phyloP scores from a whole-genome alignment of 305 asterid species.

The Solanum aculeatissimum region DNA sequence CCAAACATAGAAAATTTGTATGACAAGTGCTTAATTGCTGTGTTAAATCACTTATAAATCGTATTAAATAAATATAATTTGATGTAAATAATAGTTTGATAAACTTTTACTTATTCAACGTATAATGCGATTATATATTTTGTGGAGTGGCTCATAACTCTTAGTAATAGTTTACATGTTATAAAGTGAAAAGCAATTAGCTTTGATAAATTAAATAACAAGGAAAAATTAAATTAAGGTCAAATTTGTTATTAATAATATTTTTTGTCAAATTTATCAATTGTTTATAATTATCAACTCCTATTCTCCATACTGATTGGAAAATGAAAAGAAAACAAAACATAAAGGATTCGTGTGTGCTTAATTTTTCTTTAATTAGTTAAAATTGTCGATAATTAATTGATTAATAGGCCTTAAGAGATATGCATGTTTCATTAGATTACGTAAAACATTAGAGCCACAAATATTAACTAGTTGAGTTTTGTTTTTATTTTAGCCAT shows the following conservation, averaged over 20 bases:
- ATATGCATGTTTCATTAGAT: background rate
- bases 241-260: background rate
- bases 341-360: background rate
- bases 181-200: too few relatives aligned
- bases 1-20: too few relatives aligned
- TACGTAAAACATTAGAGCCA: background rate
- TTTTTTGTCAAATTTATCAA: background rate
- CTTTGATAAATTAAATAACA: too few relatives aligned
- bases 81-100: rapidly evolving
- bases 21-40: too few relatives aligned
- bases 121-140: background rate
- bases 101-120: background rate
- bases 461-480: background rate
- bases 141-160: too few relatives aligned
- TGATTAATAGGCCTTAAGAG: background rate
- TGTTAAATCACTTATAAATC: too few relatives aligned
- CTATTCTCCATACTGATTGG: background rate
- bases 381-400: background rate
- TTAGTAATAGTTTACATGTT: too few relatives aligned
- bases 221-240: background rate
- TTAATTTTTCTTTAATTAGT: background rate
- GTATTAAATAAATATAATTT: background rate
- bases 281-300: background rate
- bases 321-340: background rate
- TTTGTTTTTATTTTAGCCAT: too few relatives aligned